These are phyloP conservation scores for Colletotrichum nymphaeae DNA, from an alignment of 2,329 filamentous ascomycete species.

Conservation along the genomic window DNA sequence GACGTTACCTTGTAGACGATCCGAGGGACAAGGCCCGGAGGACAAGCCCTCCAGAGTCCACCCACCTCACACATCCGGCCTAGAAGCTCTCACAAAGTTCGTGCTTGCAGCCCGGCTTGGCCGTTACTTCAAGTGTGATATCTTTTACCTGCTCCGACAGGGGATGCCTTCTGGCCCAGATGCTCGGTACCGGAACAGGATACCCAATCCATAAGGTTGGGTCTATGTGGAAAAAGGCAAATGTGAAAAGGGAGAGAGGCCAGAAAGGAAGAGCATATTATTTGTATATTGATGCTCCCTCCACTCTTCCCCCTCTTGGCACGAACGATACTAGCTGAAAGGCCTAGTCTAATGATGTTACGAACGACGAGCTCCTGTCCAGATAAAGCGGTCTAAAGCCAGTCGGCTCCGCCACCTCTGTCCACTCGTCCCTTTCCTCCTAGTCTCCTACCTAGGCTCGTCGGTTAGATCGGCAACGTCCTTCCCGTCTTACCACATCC, in stretches of 20 bases:
- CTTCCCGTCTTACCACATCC: not conserved
- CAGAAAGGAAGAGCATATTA: not conserved
- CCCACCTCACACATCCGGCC: not conserved
- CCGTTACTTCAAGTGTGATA: constrained; percentile 11
- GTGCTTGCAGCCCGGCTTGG: constrained; percentile 16
- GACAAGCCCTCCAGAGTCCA: not conserved
- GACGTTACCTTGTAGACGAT: not conserved
- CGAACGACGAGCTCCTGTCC: constrained; percentile 12
- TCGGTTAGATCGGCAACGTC: constrained; percentile 21
- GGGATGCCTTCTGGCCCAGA: constrained; percentile 21
- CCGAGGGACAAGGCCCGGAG: not conserved
- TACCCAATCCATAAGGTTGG: not conserved
- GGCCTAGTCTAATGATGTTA: constrained; percentile 8
- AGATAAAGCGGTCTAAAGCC: constrained; percentile 22
- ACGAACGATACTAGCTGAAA: not conserved
- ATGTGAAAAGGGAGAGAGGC: not conserved
- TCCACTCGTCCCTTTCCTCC: constrained; percentile 8
- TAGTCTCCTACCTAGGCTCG: not conserved
- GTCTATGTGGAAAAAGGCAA: not conserved
- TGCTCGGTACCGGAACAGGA: constrained; percentile 11
- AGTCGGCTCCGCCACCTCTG: constrained; percentile 19
- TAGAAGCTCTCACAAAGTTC: constrained; percentile 6
- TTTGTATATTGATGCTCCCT: constrained; percentile 13
- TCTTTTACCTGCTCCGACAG: constrained; percentile 3
- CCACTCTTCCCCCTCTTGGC: constrained; percentile 5